Evolutionary conservation across 2,329 filamentous ascomycete species (phyloP).

Genomic region (Colletotrichum tabaci): DNA sequence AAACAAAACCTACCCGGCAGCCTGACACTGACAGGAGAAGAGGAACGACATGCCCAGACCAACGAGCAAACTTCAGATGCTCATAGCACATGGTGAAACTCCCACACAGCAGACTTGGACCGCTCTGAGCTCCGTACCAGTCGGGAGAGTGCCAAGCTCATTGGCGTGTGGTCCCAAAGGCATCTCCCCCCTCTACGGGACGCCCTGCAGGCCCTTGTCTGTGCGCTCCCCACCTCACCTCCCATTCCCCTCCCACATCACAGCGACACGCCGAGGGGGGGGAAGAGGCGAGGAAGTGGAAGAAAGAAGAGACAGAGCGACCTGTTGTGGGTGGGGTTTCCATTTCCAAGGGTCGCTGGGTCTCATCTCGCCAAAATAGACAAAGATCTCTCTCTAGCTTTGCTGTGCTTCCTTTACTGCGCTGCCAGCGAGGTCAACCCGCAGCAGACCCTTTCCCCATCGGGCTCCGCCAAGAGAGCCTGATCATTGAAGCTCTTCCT

Average conservation of each 20-base stretch:
- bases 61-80: constrained; percentile 20
- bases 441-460: too few species aligned
- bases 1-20: background rate
- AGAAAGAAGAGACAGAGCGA: background rate
- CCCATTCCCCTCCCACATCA: background rate
- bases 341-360: constrained; percentile 19
- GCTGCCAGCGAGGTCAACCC: too few species aligned
- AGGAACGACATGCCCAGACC: too few species aligned
- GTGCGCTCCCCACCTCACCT: constrained; percentile 22
- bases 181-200: constrained; percentile 25
- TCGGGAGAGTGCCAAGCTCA: constrained; percentile 34
- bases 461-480: too few species aligned
- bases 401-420: background rate
- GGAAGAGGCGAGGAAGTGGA: background rate
- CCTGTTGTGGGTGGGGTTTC: constrained; percentile 10
- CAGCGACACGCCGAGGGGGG: constrained; percentile 7
- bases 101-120: constrained; percentile 13
- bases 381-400: background rate
- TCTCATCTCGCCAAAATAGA: constrained; percentile 28
- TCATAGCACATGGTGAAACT: constrained; percentile 40
- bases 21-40: background rate
- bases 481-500: too few species aligned
- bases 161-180: constrained; percentile 34
- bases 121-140: constrained; percentile 30
- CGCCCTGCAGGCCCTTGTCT: constrained; percentile 39